Base-by-base conservation (phyloP, 164 flowering plant genomes). In the Vitis cinerea region DNA sequence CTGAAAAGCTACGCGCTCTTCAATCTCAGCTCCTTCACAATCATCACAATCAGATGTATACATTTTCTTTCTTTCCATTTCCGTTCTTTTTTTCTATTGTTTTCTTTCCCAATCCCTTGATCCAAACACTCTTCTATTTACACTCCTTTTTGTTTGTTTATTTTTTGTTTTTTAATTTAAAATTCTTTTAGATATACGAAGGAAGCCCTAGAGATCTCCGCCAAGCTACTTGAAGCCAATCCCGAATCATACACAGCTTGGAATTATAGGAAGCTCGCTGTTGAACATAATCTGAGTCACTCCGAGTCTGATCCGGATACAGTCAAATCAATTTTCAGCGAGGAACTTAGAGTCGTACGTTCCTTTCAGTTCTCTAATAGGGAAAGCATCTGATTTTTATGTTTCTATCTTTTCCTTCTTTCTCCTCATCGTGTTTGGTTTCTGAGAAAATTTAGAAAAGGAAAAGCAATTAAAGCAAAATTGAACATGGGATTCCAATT, bases 181-280 rank as follows among this genome's bases (percentile, higher is more conserved):
- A 17, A 23, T 23, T 66, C 4, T 64, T 79, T 51, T 81, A 95
- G 97, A 4, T 95, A 88, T 69, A 83, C 85, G 2, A 77, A 83
- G 76, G 94, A 93, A 69, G 99, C 93, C 17, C 61, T 90, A 13
- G 87, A 91, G 17, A 61, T 85, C 12, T 84, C 92, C 73, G 75
- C 87, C 13, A 89, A 86, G 83, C 93, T 91, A 50, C 78, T 93
- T 1, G 87, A 85, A 73, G 69, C 75, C 47, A 95, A 95, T 78
- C 97, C 97, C 0, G 98, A 95, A 67, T 63, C 68, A 2, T 88
- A 87, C 82, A 91, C 98, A 3, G 97, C 85, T 57, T 93, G 99
- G 99, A 93, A 93, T 74, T 95, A 86, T 64, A 73, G 97, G 63
- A 95, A 91, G 74, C 87, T 91, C 14, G 98, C 93, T 10, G 85